These are phyloP conservation scores for Mycosphaerelloides madeirae DNA, from an alignment of 2,329 filamentous ascomycete genomes.

Conservation along the genomic window DNA sequence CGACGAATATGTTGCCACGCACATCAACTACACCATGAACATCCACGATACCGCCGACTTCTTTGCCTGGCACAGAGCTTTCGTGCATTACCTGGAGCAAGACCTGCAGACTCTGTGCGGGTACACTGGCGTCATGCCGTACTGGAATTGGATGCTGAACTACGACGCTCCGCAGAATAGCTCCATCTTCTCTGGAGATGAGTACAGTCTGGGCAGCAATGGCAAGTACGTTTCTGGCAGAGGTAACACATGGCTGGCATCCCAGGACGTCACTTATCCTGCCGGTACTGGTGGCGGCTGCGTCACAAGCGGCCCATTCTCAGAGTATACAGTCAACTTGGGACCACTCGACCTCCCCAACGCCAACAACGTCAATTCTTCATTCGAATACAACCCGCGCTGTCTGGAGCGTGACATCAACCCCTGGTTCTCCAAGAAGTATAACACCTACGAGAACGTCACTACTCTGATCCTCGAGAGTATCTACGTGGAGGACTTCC, in stretches of 20 bases:
- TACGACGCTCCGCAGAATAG: constrained; percentile 34
- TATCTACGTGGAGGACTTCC: constrained; percentile 26
- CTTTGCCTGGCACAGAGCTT: constrained; percentile 41
- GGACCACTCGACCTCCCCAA: constrained; percentile 29
- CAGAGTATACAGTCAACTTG: constrained; percentile 36
- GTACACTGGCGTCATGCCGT: constrained; percentile 36
- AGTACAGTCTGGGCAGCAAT: constrained; percentile 37
- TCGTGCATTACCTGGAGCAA: constrained; percentile 42
- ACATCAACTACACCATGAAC: constrained; percentile 32
- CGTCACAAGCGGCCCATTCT: constrained; percentile 50
- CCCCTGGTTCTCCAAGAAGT: constrained; percentile 17
- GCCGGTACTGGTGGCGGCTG: constrained; percentile 55
- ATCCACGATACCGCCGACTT: constrained; percentile 32
- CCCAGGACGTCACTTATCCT: constrained; percentile 36
- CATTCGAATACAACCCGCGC: constrained; percentile 21
- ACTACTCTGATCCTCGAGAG: constrained; percentile 17
- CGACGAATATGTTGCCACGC: constrained; percentile 31
- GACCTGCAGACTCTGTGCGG: constrained; percentile 40
- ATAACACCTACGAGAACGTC: constrained; percentile 20
- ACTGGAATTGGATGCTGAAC: constrained; percentile 32
- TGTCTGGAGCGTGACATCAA: constrained; percentile 23
- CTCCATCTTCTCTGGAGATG: constrained; percentile 53
- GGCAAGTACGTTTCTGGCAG: constrained; percentile 27
- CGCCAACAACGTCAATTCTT: constrained; percentile 25
- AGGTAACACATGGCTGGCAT: constrained; percentile 25